Evolutionary conservation across 2,329 filamentous ascomycete species (phyloP), one percentile per base, ranked within the genome.

Genomic region (Hysterium pulicare): DNA sequence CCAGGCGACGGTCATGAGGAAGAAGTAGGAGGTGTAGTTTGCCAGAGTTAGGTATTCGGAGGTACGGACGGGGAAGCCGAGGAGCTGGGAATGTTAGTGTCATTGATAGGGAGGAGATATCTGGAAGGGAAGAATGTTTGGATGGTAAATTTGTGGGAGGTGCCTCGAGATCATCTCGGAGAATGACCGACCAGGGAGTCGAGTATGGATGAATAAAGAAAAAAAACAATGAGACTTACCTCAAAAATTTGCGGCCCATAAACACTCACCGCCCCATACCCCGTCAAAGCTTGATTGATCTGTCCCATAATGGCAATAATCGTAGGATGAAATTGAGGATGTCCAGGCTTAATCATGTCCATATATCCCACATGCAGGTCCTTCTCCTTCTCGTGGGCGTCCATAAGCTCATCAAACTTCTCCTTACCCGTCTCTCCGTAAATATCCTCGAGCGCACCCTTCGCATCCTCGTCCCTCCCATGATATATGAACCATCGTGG

Each of bases 231-330:
- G 16, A 3, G 10, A 47, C 55, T 50, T 48, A 62, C 61, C 41
- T 79, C 73, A 57, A 83, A 83, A 40, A 83, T 82, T 49, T 83
- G 80, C 2, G 79, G 78, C 0, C 79, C 80, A 44, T 83, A 83
- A 2, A 83, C 79, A 15, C 74, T 78, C 2, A 83, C 76, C 0
- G 79, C 80, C 2, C 77, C 77, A 41, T 80, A 81, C 3, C 77
- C 76, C 0, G 77, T 79, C 38, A 79, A 59, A 0, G 76, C 77
- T 58, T 83, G 80, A 50, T 82, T 82, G 50, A 82, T 60, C 57
- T 83, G 79, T 1, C 78, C 78, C 78, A 83, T 82, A 36, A 83
- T 68, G 0, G 78, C 80, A 19, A 83, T 66, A 51, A 81, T 69
- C 1, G 77, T 81, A 0, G 79, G 78, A 49, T 83, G 80, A 50